These are phyloP conservation scores for Clavispora fructus DNA, from an alignment of 805 yeast genomes.

Conservation along the genomic window DNA sequence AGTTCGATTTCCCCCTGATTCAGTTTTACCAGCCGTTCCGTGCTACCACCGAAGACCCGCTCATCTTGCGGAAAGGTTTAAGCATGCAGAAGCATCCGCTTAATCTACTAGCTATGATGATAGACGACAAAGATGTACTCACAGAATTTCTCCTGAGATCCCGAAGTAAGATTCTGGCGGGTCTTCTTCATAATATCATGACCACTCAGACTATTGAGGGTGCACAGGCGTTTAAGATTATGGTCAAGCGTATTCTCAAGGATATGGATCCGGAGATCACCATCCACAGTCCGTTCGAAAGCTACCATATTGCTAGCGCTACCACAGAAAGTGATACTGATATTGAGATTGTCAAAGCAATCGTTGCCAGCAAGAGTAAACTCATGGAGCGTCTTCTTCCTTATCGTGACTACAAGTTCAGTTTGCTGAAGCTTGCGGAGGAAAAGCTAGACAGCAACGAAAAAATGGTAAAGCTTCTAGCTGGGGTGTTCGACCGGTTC, in stretches of 20 bases:
- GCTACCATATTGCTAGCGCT: background rate
- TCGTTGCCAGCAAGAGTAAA: constrained; percentile 9
- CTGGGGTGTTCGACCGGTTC: constrained; percentile 11
- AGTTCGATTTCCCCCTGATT: constrained; percentile 3
- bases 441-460: constrained; percentile 3
- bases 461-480: constrained; percentile 3
- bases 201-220: constrained; percentile 6
- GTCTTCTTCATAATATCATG: constrained; percentile 6
- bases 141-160: constrained; percentile 2
- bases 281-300: constrained; percentile 9
- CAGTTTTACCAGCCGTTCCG: constrained; percentile 10
- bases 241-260: constrained; percentile 2
- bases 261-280: constrained; percentile 1
- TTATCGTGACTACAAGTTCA: constrained; percentile 7
- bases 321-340: background rate
- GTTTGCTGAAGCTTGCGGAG: constrained; percentile 4
- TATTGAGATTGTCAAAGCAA: constrained; percentile 10
- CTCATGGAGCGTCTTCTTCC: constrained; percentile 5
- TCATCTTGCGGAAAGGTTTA: constrained; percentile 8
- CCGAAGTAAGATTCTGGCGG: background rate
- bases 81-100: constrained; percentile 6
- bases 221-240: constrained; percentile 4
- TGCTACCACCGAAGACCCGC: constrained; percentile 6
- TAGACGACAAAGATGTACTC: constrained; percentile 6
- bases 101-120: constrained; percentile 5